A percentile compares a stretch with the other conserved stretches of the same genome.
Evolutionary conservation across 2,329 filamentous ascomycete genomes (phyloP).

Genomic region (Zopfia rhizophila): DNA sequence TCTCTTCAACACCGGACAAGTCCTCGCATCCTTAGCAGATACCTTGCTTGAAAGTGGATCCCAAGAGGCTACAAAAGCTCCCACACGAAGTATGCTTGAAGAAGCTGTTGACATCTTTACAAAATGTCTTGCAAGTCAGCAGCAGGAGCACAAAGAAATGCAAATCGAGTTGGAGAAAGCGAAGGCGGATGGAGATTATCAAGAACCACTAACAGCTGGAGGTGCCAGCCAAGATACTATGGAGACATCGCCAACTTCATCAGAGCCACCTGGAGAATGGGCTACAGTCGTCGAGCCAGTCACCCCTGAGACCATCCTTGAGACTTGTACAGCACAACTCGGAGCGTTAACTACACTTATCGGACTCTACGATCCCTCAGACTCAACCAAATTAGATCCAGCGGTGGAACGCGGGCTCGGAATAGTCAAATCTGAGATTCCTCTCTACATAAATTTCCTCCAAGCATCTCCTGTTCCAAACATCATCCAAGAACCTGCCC

Average conservation of each 20-base stretch:
- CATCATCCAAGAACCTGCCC: slow-evolving; percentile 35
- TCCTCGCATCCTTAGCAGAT: slow-evolving; percentile 74
- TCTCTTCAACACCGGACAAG: slow-evolving; percentile 77
- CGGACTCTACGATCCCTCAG: slow-evolving; percentile 61
- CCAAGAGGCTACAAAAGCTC: slow-evolving; percentile 46
- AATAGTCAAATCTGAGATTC: slow-evolving; percentile 64
- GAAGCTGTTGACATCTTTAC: slow-evolving; percentile 71
- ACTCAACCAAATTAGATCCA: slow-evolving; percentile 63
- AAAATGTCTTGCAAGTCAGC: slow-evolving; percentile 57
- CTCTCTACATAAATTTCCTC: slow-evolving; percentile 59
- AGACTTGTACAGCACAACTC: slow-evolving; percentile 73
- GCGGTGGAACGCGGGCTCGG: slow-evolving; percentile 66
- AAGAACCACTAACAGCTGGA: slow-evolving; percentile 32
- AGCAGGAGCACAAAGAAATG: slow-evolving; percentile 57
- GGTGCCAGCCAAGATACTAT: slow-evolving; percentile 21
- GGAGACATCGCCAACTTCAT: slow-evolving; percentile 37
- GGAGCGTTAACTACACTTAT: slow-evolving; percentile 57
- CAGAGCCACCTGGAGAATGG: slow-evolving; percentile 66
- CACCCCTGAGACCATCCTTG: slow-evolving; percentile 71
- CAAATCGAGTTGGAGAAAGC: slow-evolving; percentile 45
- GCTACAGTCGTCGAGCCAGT: slow-evolving; percentile 74
- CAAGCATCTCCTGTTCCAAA: slow-evolving; percentile 29
- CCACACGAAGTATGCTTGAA: slow-evolving; percentile 65
- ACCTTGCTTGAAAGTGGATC: slow-evolving; percentile 64
- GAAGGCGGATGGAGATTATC: slow-evolving; percentile 32